Evolutionary conservation across 2,329 filamentous ascomycete species (phyloP).

Genomic region (Botrytis galanthina): DNA sequence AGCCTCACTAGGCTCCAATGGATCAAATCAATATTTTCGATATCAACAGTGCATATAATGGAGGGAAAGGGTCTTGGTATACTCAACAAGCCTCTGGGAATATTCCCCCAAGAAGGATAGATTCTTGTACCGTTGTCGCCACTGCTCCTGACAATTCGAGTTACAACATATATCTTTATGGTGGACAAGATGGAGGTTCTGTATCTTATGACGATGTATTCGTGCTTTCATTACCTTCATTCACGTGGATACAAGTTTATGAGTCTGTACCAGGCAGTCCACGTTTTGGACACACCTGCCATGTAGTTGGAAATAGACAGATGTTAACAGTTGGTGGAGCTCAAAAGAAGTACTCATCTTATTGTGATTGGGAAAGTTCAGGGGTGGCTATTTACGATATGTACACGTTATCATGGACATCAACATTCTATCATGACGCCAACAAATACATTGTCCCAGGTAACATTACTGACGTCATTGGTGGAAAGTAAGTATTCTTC

Average conservation of each 20-base stretch:
- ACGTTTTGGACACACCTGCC: conserved; percentile 44
- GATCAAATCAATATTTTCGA: conserved; percentile 44
- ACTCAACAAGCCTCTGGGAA: conserved; percentile 44
- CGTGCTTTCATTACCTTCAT: conserved; percentile 47
- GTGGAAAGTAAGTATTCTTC: conserved; percentile 31
- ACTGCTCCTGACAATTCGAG: conserved; percentile 46
- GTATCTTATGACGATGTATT: conserved; percentile 45
- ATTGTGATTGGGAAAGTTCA: conserved; percentile 39
- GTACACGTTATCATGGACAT: conserved; percentile 37
- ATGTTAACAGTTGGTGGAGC: conserved; percentile 45
- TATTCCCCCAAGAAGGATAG: conserved; percentile 43
- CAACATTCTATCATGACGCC: conserved; percentile 34
- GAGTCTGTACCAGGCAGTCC: conserved; percentile 36
- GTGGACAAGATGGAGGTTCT: conserved; percentile 43
- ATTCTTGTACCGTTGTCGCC: conserved; percentile 45
- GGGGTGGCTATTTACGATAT: conserved; percentile 40
- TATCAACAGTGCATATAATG: conserved; percentile 37
- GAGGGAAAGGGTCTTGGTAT: conserved; percentile 41
- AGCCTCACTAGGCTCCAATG: conserved; percentile 28
- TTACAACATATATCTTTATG: conserved; percentile 50
- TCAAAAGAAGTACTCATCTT: conserved; percentile 13
- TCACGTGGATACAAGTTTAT: conserved; percentile 42
- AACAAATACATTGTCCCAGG: conserved; percentile 34
- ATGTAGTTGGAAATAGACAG: conserved; percentile 40
- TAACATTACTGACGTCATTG: conserved; percentile 33